phyloP scores from a whole-genome alignment of 2,329 filamentous ascomycete species.

The Calonectria pauciramosa region DNA sequence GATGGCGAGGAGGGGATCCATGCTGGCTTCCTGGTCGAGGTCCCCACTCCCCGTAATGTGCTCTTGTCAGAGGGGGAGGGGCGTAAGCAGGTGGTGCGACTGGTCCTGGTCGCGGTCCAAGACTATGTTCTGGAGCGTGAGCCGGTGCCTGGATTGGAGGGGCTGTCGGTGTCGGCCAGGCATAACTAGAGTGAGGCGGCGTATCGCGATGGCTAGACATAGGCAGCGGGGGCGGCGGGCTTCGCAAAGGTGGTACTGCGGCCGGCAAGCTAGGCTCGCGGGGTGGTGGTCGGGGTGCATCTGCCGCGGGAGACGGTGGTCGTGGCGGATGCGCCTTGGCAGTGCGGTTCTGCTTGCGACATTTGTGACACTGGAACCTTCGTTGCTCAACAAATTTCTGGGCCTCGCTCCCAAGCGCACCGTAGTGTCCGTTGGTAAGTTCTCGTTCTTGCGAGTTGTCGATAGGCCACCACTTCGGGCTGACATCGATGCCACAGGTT shows the following conservation, averaged over 20 bases:
- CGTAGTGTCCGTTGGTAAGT: constrained; percentile 66
- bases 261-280: constrained; percentile 36
- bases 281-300: constrained; percentile 35
- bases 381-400: constrained; percentile 71
- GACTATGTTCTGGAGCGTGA: constrained; percentile 42
- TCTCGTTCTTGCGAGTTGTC: constrained; percentile 65
- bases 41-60: constrained; percentile 62
- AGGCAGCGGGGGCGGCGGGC: constrained; percentile 42
- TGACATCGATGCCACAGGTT: constrained; percentile 77
- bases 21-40: constrained; percentile 63
- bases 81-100: constrained; percentile 48
- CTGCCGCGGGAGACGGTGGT: constrained; percentile 38
- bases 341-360: constrained; percentile 68
- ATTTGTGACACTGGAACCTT: constrained; percentile 83
- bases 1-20: constrained; percentile 61
- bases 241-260: constrained; percentile 43
- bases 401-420: constrained; percentile 66
- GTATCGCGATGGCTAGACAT: constrained; percentile 44
- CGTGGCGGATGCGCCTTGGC: constrained; percentile 49
- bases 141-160: constrained; percentile 42
- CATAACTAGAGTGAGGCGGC: constrained; percentile 39
- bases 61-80: constrained; percentile 43
- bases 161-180: constrained; percentile 43
- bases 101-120: constrained; percentile 46
- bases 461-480: constrained; percentile 80